A percentile compares a stretch with the other conserved stretches of the same genome.
These are phyloP conservation scores for Ormosia semicastrata DNA, from an alignment of 306 rosid genomes.

Conservation along the genomic window DNA sequence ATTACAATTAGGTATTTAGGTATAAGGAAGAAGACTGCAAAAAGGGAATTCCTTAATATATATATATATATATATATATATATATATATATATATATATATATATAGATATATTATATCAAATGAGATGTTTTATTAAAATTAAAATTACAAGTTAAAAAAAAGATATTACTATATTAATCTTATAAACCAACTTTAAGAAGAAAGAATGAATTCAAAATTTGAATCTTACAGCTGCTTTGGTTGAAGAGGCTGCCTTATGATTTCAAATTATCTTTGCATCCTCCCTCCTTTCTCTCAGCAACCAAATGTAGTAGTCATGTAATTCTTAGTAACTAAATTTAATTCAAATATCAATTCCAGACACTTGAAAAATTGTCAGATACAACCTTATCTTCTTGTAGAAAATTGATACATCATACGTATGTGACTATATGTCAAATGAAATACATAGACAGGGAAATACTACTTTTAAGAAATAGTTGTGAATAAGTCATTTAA, in stretches of 20 bases:
- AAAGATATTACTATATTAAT: neutral
- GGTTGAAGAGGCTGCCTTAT: neutral
- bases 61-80: too few species aligned
- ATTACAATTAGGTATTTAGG: neutral
- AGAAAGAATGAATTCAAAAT: neutral
- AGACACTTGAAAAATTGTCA: neutral
- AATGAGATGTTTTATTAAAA: too few species aligned
- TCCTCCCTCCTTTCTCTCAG: neutral
- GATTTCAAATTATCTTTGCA: constrained; percentile 19
- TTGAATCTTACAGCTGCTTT: constrained; percentile 23
- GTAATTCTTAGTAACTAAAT: constrained; percentile 1
- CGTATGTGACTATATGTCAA: too few species aligned
- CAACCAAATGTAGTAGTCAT: constrained; percentile 17
- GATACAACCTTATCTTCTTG: neutral
- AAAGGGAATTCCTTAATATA: neutral
- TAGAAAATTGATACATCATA: neutral
- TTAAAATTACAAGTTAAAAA: neutral
- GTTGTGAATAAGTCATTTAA: too few species aligned
- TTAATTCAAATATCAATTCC: neutral
- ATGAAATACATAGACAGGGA: too few species aligned
- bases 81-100: too few species aligned
- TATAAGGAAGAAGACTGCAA: neutral
- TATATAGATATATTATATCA: neutral
- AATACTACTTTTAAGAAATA: too few species aligned
- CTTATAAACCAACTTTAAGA: neutral